Base-by-base conservation (phyloP, 2,329 filamentous ascomycete species). In the Thermothelomyces thermophilus region DNA sequence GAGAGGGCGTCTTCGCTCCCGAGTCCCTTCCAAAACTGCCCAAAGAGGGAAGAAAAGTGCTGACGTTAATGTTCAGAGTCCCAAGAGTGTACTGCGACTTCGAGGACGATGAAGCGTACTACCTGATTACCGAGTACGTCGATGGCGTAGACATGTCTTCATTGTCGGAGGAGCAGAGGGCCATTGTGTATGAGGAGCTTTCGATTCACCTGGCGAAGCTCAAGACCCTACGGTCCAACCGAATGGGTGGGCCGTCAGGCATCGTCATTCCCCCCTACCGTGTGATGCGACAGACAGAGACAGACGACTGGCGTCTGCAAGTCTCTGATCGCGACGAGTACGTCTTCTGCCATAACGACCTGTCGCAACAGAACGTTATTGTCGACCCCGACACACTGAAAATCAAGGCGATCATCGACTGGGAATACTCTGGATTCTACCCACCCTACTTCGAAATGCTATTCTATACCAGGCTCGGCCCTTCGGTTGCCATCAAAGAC, bases 181-280 rank as follows among this genome's bases (percentile, higher is more conserved):
- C 28, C 2, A 48, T 58, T 1, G 60, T 66, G 11, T 56, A 64
- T 14, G 52, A 58, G 26, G 49, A 55, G 7, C 47, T 40, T 9
- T n/a, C 13, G n/a, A 17, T 5, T 10, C 26, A 40, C 17, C 4
- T 40, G 28, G 36, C 30, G 6, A 40, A 9, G 30, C 36, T 40
- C 28, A 17, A 19, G 20, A 26, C 19, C 8, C 37, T 66, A 13
- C 56, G 48, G 22, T 67, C 64, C 8, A 47, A 55, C 33, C 43
- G 44, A 2, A 50, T 63, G 30, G 63, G 62, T 2, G 64, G 62
- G 9, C 63, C 63, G 17, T 60, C 59, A 4, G 63, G 62, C 5
- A 58, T 62, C 43, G 56, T 65, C 5, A 56, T 66, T 19, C 60
- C 62, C 8, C 62, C 64, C 1, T 59, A 61, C 48, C 62, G 60